These are phyloP conservation scores for Arthroderma sp. DNA, from an alignment of 2,329 filamentous ascomycete genomes.

Conservation along the genomic window DNA sequence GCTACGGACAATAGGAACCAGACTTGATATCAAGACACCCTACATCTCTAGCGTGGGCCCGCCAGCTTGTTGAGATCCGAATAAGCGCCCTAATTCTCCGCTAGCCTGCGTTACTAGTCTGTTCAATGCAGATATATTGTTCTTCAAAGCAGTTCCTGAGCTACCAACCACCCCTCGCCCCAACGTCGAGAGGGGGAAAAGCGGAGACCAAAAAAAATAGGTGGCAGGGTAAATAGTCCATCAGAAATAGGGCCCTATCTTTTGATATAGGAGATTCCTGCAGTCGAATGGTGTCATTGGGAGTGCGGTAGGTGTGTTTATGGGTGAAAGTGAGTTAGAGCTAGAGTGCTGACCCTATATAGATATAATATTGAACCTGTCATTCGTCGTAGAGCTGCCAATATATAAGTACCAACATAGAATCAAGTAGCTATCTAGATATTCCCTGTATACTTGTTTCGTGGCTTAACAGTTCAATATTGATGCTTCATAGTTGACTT, in stretches of 20 bases:
- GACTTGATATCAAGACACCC: not conserved
- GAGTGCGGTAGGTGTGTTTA: not conserved
- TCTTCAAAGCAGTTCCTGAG: not conserved
- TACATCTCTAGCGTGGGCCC: not conserved
- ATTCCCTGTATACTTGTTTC: not conserved
- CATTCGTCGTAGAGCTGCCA: not conserved
- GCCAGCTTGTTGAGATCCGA: not conserved
- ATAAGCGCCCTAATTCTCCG: not conserved
- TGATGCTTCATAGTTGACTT: too few relatives aligned
- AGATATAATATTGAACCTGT: not conserved
- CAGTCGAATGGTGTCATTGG: not conserved
- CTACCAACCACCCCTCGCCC: not conserved
- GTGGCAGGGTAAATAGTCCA: not conserved
- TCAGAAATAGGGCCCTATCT: not conserved
- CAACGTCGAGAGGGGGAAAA: not conserved
- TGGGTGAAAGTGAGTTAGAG: not conserved
- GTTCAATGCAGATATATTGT: not conserved
- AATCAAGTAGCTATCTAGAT: not conserved
- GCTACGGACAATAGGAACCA: not conserved
- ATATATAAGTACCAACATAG: not conserved
- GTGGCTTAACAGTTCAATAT: too few relatives aligned
- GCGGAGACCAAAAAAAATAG: not conserved
- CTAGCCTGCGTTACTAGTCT: not conserved
- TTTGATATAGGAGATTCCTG: not conserved
- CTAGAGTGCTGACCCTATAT: not conserved